phyloP scores from a whole-genome alignment of 2,329 filamentous ascomycete genomes.

The Fusarium sp. region DNA sequence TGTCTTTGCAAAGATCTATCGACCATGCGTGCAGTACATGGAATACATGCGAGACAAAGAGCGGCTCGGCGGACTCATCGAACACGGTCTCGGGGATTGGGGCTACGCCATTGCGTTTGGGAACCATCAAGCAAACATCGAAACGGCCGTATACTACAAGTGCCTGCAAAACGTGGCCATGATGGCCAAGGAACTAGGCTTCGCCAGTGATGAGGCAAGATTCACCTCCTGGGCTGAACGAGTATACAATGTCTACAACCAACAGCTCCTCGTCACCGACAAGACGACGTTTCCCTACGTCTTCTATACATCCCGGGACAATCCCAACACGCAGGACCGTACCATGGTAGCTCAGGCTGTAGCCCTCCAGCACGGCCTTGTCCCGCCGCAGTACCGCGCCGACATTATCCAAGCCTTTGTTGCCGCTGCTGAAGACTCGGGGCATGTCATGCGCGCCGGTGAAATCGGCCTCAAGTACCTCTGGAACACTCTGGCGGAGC shows the following conservation, averaged over 20 bases:
- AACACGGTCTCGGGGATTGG: conserved; percentile 59
- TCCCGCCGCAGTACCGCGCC: conserved; percentile 31
- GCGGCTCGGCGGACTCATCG: conserved; percentile 54
- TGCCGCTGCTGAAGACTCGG: conserved; percentile 41
- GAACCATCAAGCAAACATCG: conserved; percentile 59
- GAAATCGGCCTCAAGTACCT: conserved; percentile 57
- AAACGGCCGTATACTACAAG: conserved; percentile 57
- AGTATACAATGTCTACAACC: conserved; percentile 50
- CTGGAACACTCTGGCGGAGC: conserved; percentile 53
- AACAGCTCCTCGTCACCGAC: conserved; percentile 49
- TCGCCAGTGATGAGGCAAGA: conserved; percentile 38
- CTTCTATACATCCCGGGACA: conserved; percentile 54
- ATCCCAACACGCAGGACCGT: conserved; percentile 47
- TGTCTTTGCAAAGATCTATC: conserved; percentile 52
- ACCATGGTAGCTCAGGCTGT: conserved; percentile 55
- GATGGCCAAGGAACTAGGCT: conserved; percentile 50
- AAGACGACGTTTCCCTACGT: conserved; percentile 48
- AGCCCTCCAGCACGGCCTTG: conserved; percentile 42
- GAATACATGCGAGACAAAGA: conserved; percentile 56
- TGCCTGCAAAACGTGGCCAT: conserved; percentile 52
- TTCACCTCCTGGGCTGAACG: conserved; percentile 46
- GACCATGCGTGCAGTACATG: conserved; percentile 54
- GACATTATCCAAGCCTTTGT: conserved; percentile 39
- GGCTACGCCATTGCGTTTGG: conserved; percentile 57
- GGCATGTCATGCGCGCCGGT: conserved; percentile 53